A percentile compares a stretch with the other conserved stretches of the same genome.
Evolutionary conservation across 1,284 basidiomycete species (phyloP).

Genomic region (Boletellus dicymbophilus): DNA sequence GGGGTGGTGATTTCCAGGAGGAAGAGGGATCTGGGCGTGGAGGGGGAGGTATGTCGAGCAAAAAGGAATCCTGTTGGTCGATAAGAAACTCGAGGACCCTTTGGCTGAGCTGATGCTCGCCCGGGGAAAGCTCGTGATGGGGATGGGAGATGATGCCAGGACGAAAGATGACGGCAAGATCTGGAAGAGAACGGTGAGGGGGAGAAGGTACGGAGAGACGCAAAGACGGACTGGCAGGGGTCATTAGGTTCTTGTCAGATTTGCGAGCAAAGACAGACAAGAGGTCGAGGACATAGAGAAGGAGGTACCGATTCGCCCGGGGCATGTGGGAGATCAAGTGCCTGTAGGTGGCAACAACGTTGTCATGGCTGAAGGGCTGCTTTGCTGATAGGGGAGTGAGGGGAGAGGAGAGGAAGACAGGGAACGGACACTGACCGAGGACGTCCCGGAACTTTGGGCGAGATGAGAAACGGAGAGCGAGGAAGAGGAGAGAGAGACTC

Average conservation of each 20-base stretch:
- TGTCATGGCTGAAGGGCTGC: constrained; percentile 63
- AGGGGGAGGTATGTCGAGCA: constrained; percentile 79
- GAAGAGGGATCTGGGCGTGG: constrained; percentile 39
- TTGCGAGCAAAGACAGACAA: constrained; percentile 93
- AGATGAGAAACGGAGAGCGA: constrained; percentile 17
- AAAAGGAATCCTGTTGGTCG: constrained; percentile 84
- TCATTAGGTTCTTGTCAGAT: constrained; percentile 94
- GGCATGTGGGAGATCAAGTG: constrained; percentile 85
- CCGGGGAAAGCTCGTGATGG: constrained; percentile 76
- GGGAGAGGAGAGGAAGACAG: background rate
- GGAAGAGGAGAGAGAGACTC: constrained; percentile 35
- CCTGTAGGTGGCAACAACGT: constrained; percentile 80
- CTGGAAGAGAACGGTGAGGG: constrained; percentile 41
- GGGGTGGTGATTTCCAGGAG: constrained; percentile 28
- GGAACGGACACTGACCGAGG: constrained; percentile 53
- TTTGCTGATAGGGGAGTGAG: constrained; percentile 47
- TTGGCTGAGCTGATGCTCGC: constrained; percentile 87
- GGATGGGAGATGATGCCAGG: constrained; percentile 92
- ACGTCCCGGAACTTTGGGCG: constrained; percentile 76
- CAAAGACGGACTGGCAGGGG: constrained; percentile 75
- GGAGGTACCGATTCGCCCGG: constrained; percentile 88
- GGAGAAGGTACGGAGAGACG: background rate
- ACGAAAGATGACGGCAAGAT: constrained; percentile 93
- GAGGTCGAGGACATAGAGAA: constrained; percentile 95
- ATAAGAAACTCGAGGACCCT: constrained; percentile 95